A percentile compares a stretch with the other conserved stretches of the same genome.
phyloP scores from a whole-genome alignment of 1,139 yeast species.

The Hemisphaericaspora subhashii region DNA sequence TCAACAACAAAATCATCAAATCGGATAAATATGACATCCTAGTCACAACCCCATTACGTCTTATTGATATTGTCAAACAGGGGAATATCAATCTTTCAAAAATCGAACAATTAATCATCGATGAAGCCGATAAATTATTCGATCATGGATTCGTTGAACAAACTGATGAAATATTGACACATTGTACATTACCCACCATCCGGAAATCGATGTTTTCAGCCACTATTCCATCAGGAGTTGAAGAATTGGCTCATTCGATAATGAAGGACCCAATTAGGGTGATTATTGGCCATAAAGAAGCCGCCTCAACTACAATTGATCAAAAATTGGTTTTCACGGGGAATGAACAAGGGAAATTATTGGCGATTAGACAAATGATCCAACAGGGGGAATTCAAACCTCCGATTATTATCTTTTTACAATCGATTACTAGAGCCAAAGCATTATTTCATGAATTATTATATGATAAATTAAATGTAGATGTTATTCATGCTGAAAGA shows the following conservation, averaged over 20 bases:
- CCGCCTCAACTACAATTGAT: constrained; percentile 81
- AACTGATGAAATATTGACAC: constrained; percentile 78
- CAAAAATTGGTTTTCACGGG: constrained; percentile 88
- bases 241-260: constrained; percentile 79
- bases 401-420: constrained; percentile 89
- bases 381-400: constrained; percentile 86
- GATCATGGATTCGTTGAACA: constrained; percentile 91
- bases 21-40: constrained; percentile 73
- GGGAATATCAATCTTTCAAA: constrained; percentile 57
- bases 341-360: constrained; percentile 88
- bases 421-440: constrained; percentile 90
- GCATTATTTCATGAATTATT: constrained; percentile 89
- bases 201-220: constrained; percentile 89
- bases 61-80: constrained; percentile 72
- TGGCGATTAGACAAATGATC: constrained; percentile 87
- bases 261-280: constrained; percentile 86
- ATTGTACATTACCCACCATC: constrained; percentile 55
- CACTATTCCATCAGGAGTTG: constrained; percentile 92
- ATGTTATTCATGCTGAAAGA: constrained; percentile 94
- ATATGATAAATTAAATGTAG: constrained; percentile 89
- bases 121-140: constrained; percentile 94
- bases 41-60: constrained; percentile 84
- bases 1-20: constrained; percentile 57
- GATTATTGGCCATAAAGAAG: constrained; percentile 91
- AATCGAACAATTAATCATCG: constrained; percentile 78